Percentiles rank a stretch among this genome's conserved stretches.
These are phyloP conservation scores for Heritiera littoralis DNA, from an alignment of 345 rosid genomes.

Conservation along the genomic window DNA sequence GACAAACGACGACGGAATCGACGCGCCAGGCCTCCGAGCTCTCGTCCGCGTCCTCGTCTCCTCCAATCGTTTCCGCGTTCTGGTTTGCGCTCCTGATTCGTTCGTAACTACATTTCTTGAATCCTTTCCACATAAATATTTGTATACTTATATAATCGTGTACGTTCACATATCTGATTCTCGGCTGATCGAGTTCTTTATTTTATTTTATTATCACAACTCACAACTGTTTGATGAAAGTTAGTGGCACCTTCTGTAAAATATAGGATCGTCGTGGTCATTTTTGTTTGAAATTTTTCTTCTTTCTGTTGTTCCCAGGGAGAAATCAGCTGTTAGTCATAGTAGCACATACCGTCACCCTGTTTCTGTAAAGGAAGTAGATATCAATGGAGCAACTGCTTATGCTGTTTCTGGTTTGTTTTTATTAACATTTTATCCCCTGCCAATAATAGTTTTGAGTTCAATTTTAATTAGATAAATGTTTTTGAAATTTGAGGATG, in stretches of 20 bases:
- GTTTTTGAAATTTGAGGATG: not conserved
- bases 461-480: not conserved
- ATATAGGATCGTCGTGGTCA: not conserved
- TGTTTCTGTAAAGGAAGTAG: conserved; percentile 50
- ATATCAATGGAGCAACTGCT: conserved; percentile 74
- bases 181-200: not conserved
- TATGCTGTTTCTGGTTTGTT: conserved; percentile 72
- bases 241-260: conserved; percentile 19
- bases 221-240: not conserved
- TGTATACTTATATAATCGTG: not conserved
- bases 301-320: not conserved
- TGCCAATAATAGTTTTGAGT: too few relatives aligned
- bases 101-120: conserved; percentile 33
- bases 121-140: not conserved
- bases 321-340: conserved; percentile 13
- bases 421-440: not conserved
- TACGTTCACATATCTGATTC: not conserved
- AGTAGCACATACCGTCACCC: conserved; percentile 68
- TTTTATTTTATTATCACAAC: not conserved
- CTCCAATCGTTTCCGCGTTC: conserved; percentile 56
- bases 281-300: not conserved
- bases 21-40: conserved; percentile 75
- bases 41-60: conserved; percentile 75
- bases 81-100: conserved; percentile 93
- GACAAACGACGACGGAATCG: conserved; percentile 97